Evolutionary conservation across 2,329 filamentous ascomycete genomes (phyloP), one percentile per base, ranked within the genome.

Genomic region (Microcera coccophila): DNA sequence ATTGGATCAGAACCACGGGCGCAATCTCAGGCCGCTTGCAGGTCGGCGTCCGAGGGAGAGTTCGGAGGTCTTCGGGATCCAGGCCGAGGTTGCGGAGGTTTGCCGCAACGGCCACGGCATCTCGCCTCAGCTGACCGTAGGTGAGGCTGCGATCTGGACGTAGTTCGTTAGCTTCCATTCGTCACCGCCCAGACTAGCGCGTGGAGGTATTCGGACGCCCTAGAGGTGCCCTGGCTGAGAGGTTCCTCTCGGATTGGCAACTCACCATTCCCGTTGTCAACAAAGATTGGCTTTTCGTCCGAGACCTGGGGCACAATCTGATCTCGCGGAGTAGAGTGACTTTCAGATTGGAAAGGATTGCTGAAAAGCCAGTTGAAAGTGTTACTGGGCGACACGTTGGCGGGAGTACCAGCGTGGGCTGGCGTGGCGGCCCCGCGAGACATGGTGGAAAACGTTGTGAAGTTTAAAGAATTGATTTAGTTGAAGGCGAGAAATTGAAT

Each of bases 1-100:
- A 57, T 44, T 71, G 68, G 45, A 71, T 56, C 20, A 71, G 59
- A 18, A 71, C 67, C 12, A 71, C 57, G 3, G 68, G 68, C 0
- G 68, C 64, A 38, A 71, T 54, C 44, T 70, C 62, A 3, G 68
- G 66, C 1, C 57, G 47, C 4, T 58, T 43, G 36, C 68, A 71
- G 11, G 66, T 62, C 8, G 67, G 52, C 2, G 68, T 71, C 1
- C 64, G 60, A 2, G 68, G 68, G 0, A 71, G 65, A 22, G 55
- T 55, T 31, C 59, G 51, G 9, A 63, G 39, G 4, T 62, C 43
- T 24, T 59, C 55, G 17, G 66, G 65, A 20, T 68, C 54, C 2
- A 71, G 62, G 19, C 62, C 63, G 1, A 70, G 58, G 3, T 47
- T 41, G 15, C 60, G 59, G 4, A 71, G 62, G 26, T 63, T 62